phyloP scores from a whole-genome alignment of 257 asterid species.

The Plantago ovata region DNA sequence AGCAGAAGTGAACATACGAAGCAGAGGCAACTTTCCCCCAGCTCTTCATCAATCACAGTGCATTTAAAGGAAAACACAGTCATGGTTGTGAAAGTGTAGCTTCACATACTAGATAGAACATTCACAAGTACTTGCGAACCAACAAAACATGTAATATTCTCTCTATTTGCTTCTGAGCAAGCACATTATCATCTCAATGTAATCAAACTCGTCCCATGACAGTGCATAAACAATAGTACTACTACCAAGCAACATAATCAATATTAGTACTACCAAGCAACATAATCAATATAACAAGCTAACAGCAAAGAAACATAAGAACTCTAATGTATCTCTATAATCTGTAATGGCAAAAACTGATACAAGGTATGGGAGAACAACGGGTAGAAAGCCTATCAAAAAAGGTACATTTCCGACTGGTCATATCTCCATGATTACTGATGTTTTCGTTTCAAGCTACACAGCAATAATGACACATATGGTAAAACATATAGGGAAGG shows the following conservation, averaged over 20 bases:
- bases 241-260: conserved; percentile 6
- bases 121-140: too few species aligned
- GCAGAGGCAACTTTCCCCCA: too few species aligned
- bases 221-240: too few species aligned
- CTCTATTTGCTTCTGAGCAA: too few species aligned
- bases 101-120: too few species aligned
- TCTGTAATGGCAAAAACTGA: conserved; percentile 18
- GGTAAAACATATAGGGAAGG: background rate
- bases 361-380: conserved; percentile 16
- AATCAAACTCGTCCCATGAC: too few species aligned
- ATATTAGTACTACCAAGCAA: conserved; percentile 3
- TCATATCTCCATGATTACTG: conserved; percentile 19
- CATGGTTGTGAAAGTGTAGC: too few species aligned
- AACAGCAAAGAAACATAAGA: conserved; percentile 11
- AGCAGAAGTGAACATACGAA: too few species aligned
- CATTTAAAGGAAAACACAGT: too few species aligned
- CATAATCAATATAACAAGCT: conserved; percentile 5
- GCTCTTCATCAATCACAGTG: too few species aligned
- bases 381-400: conserved; percentile 20
- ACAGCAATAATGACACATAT: conserved; percentile 9
- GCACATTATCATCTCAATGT: too few species aligned
- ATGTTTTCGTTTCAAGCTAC: conserved; percentile 21
- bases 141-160: too few species aligned
- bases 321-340: conserved; percentile 15
- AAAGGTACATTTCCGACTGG: conserved; percentile 14